Evolutionary conservation across 2,329 filamentous ascomycete species (phyloP).

Genomic region (Penicillium sp.): DNA sequence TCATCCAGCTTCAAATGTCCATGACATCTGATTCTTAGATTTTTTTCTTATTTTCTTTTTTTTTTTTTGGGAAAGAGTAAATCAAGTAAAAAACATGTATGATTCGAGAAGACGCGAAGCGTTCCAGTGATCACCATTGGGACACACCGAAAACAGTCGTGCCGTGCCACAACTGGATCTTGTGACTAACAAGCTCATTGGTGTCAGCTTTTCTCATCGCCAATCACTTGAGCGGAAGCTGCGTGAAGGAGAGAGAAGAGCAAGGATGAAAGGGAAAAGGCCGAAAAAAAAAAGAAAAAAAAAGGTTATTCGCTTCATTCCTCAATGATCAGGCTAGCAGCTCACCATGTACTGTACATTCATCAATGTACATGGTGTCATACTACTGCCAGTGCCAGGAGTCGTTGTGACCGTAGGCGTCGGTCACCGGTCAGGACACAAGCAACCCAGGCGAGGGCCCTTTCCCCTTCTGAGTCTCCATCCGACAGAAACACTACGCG

Average conservation of each 20-base stretch:
- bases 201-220: conserved; percentile 13
- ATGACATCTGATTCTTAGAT: background rate
- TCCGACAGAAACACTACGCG: conserved; percentile 9
- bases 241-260: background rate
- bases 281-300: conserved; percentile 22
- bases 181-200: conserved; percentile 17
- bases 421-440: no score
- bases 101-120: conserved; percentile 17
- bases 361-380: no score
- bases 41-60: background rate
- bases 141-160: conserved; percentile 17
- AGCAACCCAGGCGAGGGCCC: no score
- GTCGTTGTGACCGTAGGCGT: no score
- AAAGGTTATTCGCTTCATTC: no score
- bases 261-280: conserved; percentile 6
- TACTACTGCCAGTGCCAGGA: no score
- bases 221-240: conserved; percentile 15
- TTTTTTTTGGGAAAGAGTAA: background rate
- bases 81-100: no score
- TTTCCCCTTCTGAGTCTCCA: conserved; percentile 8
- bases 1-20: no score
- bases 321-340: no score
- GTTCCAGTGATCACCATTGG: conserved; percentile 16
- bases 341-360: no score
- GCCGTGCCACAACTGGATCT: conserved; percentile 14